Base-by-base conservation (phyloP, 192 early-diverging fungal genomes). In the Gonapodya sp. region DNA sequence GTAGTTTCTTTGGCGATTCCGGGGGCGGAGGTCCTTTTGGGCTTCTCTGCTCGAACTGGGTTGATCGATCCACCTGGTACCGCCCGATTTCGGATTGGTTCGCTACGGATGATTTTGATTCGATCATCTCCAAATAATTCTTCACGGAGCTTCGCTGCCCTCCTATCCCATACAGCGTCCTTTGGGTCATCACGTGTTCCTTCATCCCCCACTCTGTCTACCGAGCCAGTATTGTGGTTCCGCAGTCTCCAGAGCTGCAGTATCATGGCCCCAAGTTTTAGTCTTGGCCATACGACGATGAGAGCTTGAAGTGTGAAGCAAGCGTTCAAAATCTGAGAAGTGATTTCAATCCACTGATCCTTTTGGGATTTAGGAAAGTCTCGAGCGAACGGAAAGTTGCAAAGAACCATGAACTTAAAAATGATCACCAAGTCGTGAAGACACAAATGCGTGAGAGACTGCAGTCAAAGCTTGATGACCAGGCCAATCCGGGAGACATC, bases 281-380 rank as follows among this genome's bases (percentile, higher is more conserved):
- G 30, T 14, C 75, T 16, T 2, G 75, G 75, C 30, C 16, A 8
- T 16, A 77, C 18, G 75, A 77, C 18, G 75, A 18, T 18, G 30
- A 77, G 75, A 8, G 75, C 75, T 18, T 77, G 18, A 2, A 77
- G 34, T 16, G 75, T 77, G 31, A 77, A 77, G 75, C 75, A 77
- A 8, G 75, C 75, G 75, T 77, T 77, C 18, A 77, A 33, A 8
- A 77, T 18, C 75, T 77, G 75, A 33, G 30, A 32, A 2, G 30
- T 32, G 30, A 77, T 34, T 77, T 77, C 75, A 33, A 77, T 34
- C 75, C 75, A 77, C 30, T 77, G 34, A 33, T 77, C 75, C 8
- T 32, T 34, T 34, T 77, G 75, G 30, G 75, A 77, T 31, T 77
- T 18, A 8, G 75, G 75, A 18, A 18, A 77, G 75, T 77, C 75